These are phyloP conservation scores for Ophiostoma himal-ulmi DNA, from an alignment of 2,329 filamentous ascomycete genomes.

Conservation along the genomic window DNA sequence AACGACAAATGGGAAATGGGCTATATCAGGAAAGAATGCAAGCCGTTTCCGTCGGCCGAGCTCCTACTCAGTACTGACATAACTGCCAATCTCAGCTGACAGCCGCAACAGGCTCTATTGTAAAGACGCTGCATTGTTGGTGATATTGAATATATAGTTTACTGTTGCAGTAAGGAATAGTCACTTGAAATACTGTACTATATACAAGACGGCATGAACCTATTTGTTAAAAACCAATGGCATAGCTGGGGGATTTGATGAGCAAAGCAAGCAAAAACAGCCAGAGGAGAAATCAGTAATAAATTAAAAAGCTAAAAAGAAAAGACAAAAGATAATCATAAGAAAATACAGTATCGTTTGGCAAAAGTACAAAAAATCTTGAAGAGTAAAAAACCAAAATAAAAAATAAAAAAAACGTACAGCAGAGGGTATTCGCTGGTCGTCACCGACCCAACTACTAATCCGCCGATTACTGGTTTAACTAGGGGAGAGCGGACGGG, in stretches of 20 bases:
- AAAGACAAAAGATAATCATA: too few species aligned
- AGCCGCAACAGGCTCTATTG: neutral
- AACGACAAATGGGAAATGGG: neutral
- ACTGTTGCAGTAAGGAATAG: too few species aligned
- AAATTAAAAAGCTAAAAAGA: too few species aligned
- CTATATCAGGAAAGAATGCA: neutral
- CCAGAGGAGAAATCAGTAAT: too few species aligned
- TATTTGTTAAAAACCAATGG: too few species aligned
- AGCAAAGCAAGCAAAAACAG: too few species aligned
- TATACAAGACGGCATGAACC: too few species aligned
- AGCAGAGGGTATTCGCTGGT: neutral
- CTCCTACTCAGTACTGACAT: neutral
- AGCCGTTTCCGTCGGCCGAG: neutral
- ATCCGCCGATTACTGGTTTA: neutral
- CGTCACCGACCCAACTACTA: neutral
- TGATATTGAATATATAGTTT: too few species aligned
- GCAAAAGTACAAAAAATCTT: too few species aligned
- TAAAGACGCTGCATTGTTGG: neutral
- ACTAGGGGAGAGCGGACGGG: neutral
- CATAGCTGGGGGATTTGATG: too few species aligned
- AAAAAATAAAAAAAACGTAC: neutral
- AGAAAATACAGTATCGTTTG: too few species aligned
- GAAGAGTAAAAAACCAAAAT: neutral
- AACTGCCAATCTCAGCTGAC: neutral
- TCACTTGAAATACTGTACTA: too few species aligned